Evolutionary conservation across 495 filamentous ascomycete genomes (phyloP).

Genomic region (Penicillium bialowiezense): DNA sequence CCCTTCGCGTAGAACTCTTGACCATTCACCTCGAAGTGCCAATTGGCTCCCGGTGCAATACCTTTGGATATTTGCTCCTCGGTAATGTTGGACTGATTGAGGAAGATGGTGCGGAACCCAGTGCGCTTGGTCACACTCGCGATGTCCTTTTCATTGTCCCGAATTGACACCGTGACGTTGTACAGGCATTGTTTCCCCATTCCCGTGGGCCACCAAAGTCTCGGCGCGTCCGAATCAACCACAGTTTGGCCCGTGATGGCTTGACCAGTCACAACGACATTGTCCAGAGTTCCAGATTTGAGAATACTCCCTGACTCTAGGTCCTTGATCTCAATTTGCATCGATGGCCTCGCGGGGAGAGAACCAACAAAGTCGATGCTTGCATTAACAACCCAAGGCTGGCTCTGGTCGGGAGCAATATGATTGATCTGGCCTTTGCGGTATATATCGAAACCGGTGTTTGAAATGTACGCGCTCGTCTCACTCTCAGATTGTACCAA

Average conservation of each 20-base stretch:
- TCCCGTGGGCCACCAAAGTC: conserved; percentile 64
- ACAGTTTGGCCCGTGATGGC: conserved; percentile 51
- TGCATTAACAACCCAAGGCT: conserved; percentile 67
- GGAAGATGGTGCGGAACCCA: conserved; percentile 66
- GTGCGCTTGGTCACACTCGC: conserved; percentile 54
- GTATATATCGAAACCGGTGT: conserved; percentile 60
- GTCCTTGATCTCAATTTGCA: conserved; percentile 57
- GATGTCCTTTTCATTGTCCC: conserved; percentile 30
- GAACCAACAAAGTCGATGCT: conserved; percentile 61
- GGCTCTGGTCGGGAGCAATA: conserved; percentile 55
- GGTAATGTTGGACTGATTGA: conserved; percentile 60
- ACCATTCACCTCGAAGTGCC: conserved; percentile 70
- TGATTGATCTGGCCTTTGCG: conserved; percentile 60
- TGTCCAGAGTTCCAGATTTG: conserved; percentile 38
- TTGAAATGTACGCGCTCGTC: conserved; percentile 50
- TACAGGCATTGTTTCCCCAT: conserved; percentile 61
- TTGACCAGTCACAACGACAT: conserved; percentile 42
- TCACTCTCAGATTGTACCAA: conserved; percentile 50
- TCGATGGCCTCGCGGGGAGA: conserved; percentile 42
- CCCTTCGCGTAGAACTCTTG: conserved; percentile 68
- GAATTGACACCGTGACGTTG: conserved; percentile 50
- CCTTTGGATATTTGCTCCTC: conserved; percentile 54
- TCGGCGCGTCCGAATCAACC: conserved; percentile 44
- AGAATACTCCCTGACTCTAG: conserved; percentile 42
- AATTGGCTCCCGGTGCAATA: conserved; percentile 62